Evolutionary conservation across 208 protist species (phyloP).

Genomic region (Trypanosoma melophagium): DNA sequence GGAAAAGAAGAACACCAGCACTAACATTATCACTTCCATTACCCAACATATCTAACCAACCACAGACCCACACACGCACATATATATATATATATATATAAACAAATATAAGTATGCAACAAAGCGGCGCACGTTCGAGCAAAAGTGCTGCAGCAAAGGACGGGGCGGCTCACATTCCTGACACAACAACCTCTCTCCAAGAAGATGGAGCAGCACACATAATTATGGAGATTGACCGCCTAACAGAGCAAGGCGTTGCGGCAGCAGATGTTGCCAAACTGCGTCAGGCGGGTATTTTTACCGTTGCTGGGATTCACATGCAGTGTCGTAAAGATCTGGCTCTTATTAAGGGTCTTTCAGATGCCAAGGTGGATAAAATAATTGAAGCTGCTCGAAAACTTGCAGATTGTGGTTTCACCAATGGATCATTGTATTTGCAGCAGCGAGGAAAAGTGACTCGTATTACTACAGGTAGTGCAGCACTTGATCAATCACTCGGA

Average conservation of each 20-base stretch:
- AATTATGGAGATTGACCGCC: slow-evolving; percentile 85
- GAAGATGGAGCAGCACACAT: slow-evolving; percentile 42
- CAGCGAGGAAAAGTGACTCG: slow-evolving; percentile 86
- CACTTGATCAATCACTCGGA: slow-evolving; percentile 93
- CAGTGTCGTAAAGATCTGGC: slow-evolving; percentile 89
- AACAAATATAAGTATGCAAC: slow-evolving; percentile 12
- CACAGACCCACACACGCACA: background rate
- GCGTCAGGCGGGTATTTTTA: slow-evolving; percentile 89
- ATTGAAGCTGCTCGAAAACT: slow-evolving; percentile 94
- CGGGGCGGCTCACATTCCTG: slow-evolving; percentile 24
- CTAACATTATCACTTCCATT: too few species aligned
- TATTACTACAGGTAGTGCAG: slow-evolving; percentile 94
- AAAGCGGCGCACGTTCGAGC: slow-evolving; percentile 13
- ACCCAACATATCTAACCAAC: too few species aligned
- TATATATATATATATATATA: slow-evolving; percentile 3
- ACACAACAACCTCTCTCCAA: slow-evolving; percentile 22
- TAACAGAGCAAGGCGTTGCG: slow-evolving; percentile 89
- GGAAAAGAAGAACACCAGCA: background rate
- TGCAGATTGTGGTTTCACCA: slow-evolving; percentile 83
- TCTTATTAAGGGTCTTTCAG: slow-evolving; percentile 97
- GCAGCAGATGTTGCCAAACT: slow-evolving; percentile 89
- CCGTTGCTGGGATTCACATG: slow-evolving; percentile 90
- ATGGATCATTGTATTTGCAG: slow-evolving; percentile 81
- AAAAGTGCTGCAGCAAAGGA: slow-evolving; percentile 22
- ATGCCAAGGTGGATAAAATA: slow-evolving; percentile 98